Evolutionary conservation across 2,329 filamentous ascomycete genomes (phyloP).

Genomic region (Raffaelea ambrosiae): DNA sequence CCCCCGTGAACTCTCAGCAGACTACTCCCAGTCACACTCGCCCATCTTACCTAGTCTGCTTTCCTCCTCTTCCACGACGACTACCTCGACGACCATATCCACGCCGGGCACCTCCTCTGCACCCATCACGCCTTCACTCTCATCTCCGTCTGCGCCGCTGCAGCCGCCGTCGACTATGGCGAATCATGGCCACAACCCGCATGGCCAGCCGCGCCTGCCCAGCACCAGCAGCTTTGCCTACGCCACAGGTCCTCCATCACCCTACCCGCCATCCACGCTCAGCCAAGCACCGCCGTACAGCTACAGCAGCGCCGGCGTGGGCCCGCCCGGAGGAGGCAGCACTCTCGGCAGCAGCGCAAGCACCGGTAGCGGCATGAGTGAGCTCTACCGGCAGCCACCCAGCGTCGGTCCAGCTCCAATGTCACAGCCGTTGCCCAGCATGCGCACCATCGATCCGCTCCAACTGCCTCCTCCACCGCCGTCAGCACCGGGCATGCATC

Average conservation of each 20-base stretch:
- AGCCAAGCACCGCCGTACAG: constrained; percentile 10
- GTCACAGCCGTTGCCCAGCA: constrained; percentile 16
- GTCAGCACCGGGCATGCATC: background rate
- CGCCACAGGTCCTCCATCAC: constrained; percentile 12
- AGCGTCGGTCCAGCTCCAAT: constrained; percentile 5
- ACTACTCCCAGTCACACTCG: too few relatives aligned
- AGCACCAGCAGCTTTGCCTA: constrained; percentile 10
- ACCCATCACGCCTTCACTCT: constrained; percentile 7
- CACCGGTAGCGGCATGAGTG: constrained; percentile 6
- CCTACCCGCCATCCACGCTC: constrained; percentile 9
- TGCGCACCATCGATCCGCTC: constrained; percentile 16
- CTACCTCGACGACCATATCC: too few relatives aligned
- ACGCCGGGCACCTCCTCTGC: background rate
- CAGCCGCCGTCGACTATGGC: constrained; percentile 5
- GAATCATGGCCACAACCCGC: background rate
- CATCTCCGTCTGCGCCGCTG: constrained; percentile 14
- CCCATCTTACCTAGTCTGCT: too few relatives aligned
- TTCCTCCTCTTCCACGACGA: too few relatives aligned
- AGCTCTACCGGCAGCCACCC: constrained; percentile 15
- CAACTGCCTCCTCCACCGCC: constrained; percentile 11
- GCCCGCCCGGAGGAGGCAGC: background rate
- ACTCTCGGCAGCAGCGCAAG: too few relatives aligned
- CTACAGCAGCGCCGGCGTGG: constrained; percentile 4
- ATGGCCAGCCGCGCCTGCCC: constrained; percentile 10
- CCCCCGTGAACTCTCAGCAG: too few relatives aligned